A percentile compares a stretch with the other conserved stretches of the same genome.
Conservation (phyloP, 1,284 basidiomycete genomes). For the Ceratobasidium sp. region DNA sequence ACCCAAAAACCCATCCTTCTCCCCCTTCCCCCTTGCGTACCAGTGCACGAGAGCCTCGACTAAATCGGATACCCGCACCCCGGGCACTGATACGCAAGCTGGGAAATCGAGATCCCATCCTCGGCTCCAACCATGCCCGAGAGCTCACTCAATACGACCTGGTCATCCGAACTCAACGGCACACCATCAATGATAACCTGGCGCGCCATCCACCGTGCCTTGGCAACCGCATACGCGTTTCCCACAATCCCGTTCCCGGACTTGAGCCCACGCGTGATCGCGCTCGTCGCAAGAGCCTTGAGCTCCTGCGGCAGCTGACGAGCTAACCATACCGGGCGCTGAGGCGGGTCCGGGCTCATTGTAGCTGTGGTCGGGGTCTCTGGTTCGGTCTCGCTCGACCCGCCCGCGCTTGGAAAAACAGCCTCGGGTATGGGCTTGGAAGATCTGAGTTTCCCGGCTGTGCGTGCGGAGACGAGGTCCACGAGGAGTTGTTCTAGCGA, state of each 20-base stretch:
- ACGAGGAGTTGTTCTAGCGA: conserved; percentile 23
- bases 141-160: background rate
- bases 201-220: conserved; percentile 19
- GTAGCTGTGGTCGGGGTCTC: background rate
- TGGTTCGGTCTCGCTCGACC: conserved; percentile 27
- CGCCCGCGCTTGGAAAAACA: background rate
- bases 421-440: background rate
- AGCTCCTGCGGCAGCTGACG: conserved; percentile 12
- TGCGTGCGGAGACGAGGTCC: background rate
- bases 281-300: conserved; percentile 7
- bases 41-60: background rate
- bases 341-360: background rate
- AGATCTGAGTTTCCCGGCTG: background rate
- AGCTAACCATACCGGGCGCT: conserved; percentile 1
- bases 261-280: conserved; percentile 12
- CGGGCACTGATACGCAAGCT: conserved; percentile 12
- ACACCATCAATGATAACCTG: conserved; percentile 11
- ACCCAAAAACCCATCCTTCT: too few species aligned
- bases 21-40: too few species aligned
- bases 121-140: background rate
- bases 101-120: conserved; percentile 1
- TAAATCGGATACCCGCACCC: conserved; percentile 28
- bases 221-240: background rate
- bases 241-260: conserved; percentile 30
- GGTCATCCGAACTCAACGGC: background rate